A percentile compares a stretch with the other conserved stretches of the same genome.
Conservation (phyloP, 139 green algal species). For the Ettlia oleoabundans region DNA sequence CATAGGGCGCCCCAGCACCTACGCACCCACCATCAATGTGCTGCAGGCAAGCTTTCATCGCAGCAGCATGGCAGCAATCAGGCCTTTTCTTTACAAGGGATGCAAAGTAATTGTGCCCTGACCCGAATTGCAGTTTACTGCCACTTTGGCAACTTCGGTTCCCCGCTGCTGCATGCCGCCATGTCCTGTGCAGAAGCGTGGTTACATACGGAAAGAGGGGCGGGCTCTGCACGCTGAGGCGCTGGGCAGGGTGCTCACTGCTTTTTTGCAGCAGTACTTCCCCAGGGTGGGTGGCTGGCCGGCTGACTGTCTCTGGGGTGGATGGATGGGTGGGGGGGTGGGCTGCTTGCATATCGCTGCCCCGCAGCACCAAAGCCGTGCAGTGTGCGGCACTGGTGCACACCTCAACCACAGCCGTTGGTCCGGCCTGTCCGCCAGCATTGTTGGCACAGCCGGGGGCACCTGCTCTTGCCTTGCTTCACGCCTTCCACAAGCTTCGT, state of each 20-base stretch:
- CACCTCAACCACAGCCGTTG: too few relatives aligned
- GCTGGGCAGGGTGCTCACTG: conserved; percentile 71
- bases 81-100: background rate
- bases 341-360: background rate
- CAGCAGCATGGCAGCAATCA: background rate
- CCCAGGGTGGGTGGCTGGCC: background rate
- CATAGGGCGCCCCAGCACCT: conserved; percentile 94
- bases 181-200: conserved; percentile 51
- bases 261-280: conserved; percentile 85
- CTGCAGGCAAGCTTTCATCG: conserved; percentile 59
- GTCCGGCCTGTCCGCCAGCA: too few relatives aligned
- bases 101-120: too few relatives aligned
- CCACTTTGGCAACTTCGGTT: background rate
- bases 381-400: too few relatives aligned
- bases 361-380: too few relatives aligned
- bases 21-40: conserved; percentile 82
- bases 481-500: background rate
- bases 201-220: conserved; percentile 72
- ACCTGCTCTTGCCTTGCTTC: too few relatives aligned
- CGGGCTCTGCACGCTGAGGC: conserved; percentile 63
- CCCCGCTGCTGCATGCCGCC: too few relatives aligned
- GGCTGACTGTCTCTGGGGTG: background rate
- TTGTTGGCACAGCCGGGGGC: too few relatives aligned
- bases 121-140: too few relatives aligned
- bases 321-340: background rate